Evolutionary conservation across 768 basidiomycete species (phyloP), one percentile per base, ranked within the genome.

Genomic region (Lyophyllum atratum): DNA sequence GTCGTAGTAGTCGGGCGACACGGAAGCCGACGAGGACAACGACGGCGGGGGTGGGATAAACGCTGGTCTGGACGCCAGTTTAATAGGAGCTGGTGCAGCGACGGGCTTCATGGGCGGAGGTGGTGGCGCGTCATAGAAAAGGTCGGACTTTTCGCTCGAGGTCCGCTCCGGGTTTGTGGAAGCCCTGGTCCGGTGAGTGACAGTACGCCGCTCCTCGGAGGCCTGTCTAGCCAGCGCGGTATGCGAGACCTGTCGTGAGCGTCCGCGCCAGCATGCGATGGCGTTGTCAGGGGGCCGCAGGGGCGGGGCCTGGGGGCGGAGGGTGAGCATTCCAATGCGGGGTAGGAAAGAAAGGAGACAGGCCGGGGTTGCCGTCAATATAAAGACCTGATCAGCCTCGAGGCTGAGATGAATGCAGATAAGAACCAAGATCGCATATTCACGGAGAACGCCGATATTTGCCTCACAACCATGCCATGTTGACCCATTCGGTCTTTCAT

Each of bases 1-100:
- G 65, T 80, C 80, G 65, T 76, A 77, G 68, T 79, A 77, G 66
- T 79, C 72, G 3, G 71, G 70, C 37, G 74, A 71, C 55, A 70
- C 62, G 46, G 71, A 69, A 4, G 71, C 65, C 4, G 70, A 71
- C 12, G 72, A 67, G 3, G 66, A 67, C 48, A 66, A 64, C 50
- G 68, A 71, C 56, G 57, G 63, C 51, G 45, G 66, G 54, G 26
- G 66, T 28, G 50, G 53, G 33, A 52, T 60, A 29, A 59, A 52
- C 46, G 67, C 52, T 7, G 40, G 34, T 5, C 46, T 31, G 47
- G 39, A n/a, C 17, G 39, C 11, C 10, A n/a, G 39, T 19, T 19
- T 40, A 19, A n/a, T 15, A 31, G 54, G 44, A 25, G 45, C 9
- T 2, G 28, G 28, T 2, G 46, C 43, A 24, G 10, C 29, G 48